Conservation (phyloP, 208 protist genomes). For the Wallacemonas rigidus region DNA sequence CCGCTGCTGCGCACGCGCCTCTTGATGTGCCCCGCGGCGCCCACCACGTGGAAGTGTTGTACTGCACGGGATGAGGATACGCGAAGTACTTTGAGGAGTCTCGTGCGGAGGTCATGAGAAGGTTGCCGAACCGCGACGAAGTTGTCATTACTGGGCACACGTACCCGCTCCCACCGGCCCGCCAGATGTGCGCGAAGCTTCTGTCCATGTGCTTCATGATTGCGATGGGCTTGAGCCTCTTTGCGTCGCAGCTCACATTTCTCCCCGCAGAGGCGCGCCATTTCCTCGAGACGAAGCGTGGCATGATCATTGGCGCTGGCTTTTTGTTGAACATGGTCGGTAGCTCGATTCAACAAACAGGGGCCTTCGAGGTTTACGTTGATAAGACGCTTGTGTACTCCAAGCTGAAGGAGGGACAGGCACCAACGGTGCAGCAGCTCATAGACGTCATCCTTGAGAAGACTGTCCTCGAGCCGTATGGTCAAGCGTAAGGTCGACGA, state of each 20-base stretch:
- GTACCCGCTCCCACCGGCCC: constrained; percentile 49
- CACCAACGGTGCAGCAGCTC: constrained; percentile 33
- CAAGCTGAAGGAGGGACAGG: constrained; percentile 48
- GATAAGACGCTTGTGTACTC: constrained; percentile 66
- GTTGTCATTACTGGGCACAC: constrained; percentile 42
- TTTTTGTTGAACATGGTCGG: constrained; percentile 69
- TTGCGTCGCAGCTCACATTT: constrained; percentile 30
- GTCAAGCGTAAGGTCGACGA: not conserved
- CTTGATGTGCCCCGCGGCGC: not conserved
- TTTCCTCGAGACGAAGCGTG: constrained; percentile 40
- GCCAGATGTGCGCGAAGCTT: constrained; percentile 31
- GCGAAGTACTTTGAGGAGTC: constrained; percentile 79
- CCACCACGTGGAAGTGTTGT: constrained; percentile 48
- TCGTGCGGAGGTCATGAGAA: constrained; percentile 34
- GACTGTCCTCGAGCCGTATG: constrained; percentile 40
- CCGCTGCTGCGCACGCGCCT: not conserved
- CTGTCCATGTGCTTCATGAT: constrained; percentile 41
- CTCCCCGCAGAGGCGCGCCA: constrained; percentile 34
- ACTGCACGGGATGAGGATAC: constrained; percentile 82
- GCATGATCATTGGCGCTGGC: constrained; percentile 46
- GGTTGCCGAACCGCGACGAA: constrained; percentile 38
- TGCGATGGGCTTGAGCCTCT: constrained; percentile 38
- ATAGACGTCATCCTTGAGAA: constrained; percentile 36
- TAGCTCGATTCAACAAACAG: constrained; percentile 42
- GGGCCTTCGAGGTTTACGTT: constrained; percentile 77